Evolutionary conservation across 176 grass and related monocot genomes (phyloP).

Genomic region (Oryza coarctata): DNA sequence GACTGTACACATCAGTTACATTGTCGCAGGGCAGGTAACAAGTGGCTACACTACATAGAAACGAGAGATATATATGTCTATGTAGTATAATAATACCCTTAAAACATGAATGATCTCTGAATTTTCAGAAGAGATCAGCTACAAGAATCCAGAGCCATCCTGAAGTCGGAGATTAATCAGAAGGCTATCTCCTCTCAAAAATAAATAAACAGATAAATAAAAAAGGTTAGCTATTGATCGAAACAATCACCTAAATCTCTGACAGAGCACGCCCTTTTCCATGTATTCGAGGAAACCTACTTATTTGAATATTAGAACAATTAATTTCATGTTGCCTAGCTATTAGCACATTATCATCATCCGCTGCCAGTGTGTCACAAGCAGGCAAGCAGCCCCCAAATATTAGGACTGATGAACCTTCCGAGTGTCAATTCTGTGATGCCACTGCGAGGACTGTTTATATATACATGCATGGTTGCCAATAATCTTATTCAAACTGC

Average conservation of each 20-base stretch:
- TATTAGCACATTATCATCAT: not conserved
- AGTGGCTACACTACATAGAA: not conserved
- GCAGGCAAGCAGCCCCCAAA: conserved; percentile 14
- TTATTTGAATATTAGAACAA: not conserved
- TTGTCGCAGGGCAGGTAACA: not conserved
- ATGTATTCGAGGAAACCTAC: conserved; percentile 1
- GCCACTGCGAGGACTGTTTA: not conserved
- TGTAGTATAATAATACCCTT: not conserved
- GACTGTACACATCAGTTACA: not conserved
- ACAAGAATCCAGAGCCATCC: not conserved
- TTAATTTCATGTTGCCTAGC: not conserved
- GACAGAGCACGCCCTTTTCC: not conserved
- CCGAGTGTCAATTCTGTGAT: conserved; percentile 9
- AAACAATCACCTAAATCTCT: not conserved
- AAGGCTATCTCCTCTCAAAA: not conserved
- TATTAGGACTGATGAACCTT: conserved; percentile 27
- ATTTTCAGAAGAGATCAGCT: not conserved
- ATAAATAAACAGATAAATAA: no score
- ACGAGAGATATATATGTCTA: not conserved
- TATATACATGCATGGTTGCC: conserved; percentile 1
- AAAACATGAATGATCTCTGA: not conserved
- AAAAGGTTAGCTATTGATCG: not conserved
- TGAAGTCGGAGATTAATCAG: not conserved
- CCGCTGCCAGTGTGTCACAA: not conserved
- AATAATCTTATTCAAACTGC: not conserved